Evolutionary conservation across 495 filamentous ascomycete genomes (phyloP).

Genomic region (Penicillium lividum): DNA sequence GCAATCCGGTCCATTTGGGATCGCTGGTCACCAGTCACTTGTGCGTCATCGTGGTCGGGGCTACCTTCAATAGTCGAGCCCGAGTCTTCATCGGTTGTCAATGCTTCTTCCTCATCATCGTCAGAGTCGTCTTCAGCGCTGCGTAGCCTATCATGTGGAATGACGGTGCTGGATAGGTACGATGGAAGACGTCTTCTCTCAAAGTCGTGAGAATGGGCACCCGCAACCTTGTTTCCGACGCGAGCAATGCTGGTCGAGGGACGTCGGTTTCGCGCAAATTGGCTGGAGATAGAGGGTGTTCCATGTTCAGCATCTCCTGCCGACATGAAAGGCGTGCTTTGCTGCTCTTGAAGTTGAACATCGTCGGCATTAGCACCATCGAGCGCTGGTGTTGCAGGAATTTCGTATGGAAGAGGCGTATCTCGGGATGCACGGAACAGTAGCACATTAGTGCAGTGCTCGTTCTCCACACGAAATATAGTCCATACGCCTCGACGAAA

Average conservation of each 20-base stretch:
- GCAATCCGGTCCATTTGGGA: constrained; percentile 16
- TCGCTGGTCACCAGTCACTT: neutral
- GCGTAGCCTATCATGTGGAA: constrained; percentile 19
- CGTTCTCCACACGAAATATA: constrained; percentile 93
- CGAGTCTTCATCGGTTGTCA: constrained; percentile 25
- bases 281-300: constrained; percentile 27
- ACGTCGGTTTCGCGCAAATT: constrained; percentile 28
- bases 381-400: constrained; percentile 35
- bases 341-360: constrained; percentile 36
- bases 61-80: constrained; percentile 8
- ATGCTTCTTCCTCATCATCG: constrained; percentile 28
- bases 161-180: constrained; percentile 29
- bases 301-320: constrained; percentile 36
- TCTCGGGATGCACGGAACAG: constrained; percentile 82
- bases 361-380: constrained; percentile 27
- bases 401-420: constrained; percentile 73
- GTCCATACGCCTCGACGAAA: constrained; percentile 83
- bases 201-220: constrained; percentile 86
- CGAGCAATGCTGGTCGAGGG: constrained; percentile 41
- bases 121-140: constrained; percentile 37
- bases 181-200: constrained; percentile 65
- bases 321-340: constrained; percentile 23
- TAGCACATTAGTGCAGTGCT: constrained; percentile 86
- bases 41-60: constrained; percentile 9
- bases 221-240: constrained; percentile 62